Base-by-base conservation (phyloP, 331 rosid genomes). In the Malus hybrid region DNA sequence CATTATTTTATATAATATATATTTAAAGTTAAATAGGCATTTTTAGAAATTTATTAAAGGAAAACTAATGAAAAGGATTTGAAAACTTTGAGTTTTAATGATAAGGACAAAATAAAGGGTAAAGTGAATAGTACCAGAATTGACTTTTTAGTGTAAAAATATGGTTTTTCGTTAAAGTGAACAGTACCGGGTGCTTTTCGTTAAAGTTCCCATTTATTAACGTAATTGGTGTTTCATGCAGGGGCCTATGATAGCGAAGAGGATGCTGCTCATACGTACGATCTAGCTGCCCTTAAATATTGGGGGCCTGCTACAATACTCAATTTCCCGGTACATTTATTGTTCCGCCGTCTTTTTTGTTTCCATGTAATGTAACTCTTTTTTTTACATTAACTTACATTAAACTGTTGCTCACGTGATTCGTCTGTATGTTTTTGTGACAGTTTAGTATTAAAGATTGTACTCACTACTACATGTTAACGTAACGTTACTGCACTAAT, bases 211-310 rank as follows among this genome's bases (percentile, higher is more conserved):
- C n/a, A 31, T 6, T 56, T 7, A 1, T 50, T 68, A 11, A 39
- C 10, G 3, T 65, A 4, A 6, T 65, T 31, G 27, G 36, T 44
- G 15, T 12, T 65, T 4, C 34, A 15, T 32, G 0, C 3, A 94
- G 99, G 99, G 46, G 97, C 97, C 18, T 92, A 92, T 79, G 96
- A 92, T 36, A 85, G 78, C 42, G 99, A 94, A 80, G 96, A 92
- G 70, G 89, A 89, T 56, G 99, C 99, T 1, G 99, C 97, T 4
- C 97, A 86, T 52, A 88, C 97, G 22, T 92, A 94, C 44, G 99
- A 94, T 76, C 97, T 94, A 28, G 99, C 97, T 66, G 97, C 99
- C 54, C 97, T 94, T 1, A 94, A 92, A 62, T 92, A 94, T 65
- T 92, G 99, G 99, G 97, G 99, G 5, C 83, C 89, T 0, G 81